Base-by-base conservation (phyloP, 2,329 filamentous ascomycete species). In the Phoma herbarum region DNA sequence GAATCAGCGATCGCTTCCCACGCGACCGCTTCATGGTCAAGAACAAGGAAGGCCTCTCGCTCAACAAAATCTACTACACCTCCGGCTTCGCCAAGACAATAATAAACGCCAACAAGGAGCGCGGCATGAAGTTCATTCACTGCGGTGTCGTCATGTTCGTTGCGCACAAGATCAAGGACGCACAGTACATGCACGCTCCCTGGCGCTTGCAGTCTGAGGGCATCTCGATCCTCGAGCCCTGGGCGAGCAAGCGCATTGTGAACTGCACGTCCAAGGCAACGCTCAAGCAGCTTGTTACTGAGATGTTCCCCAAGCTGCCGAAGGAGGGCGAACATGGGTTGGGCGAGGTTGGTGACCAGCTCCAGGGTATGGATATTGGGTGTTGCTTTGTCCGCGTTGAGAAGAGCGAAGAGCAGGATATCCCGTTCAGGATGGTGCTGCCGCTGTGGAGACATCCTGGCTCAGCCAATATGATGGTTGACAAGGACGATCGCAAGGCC, bases 131-230 rank as follows among this genome's bases (percentile, higher is more conserved):
- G 76, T 97, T 99, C 74, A 91, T 99, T 48, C 95, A 99, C 78
- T 94, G 90, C 49, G 95, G 95, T 64, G 93, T 99, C 31, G 96
- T 96, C 81, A 98, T 98, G 92, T 99, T 96, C 57, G 74, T 77
- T 76, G 62, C 70, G 1, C 74, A 76, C 61, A 73, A 72, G 57
- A 95, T 98, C 83, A 97, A 96, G 82, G 94, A 98, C 77, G 96
- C 95, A 81, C 93, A 98, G 77, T 93, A 97, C 72, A 90, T 92
- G 0, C 93, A 96, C 59, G 90, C 89, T 5, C 88, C 90, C 33
- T 99, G 95, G 95, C 88, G 95, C 45, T 95, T 99, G 69, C 95
- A 99, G 82, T 91, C 90, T 12, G 95, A 99, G 78, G 95, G 95
- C 23, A 88, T 99, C 80, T 88, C 90, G 10, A 93, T 99, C 65